These are phyloP conservation scores for Pseudogymnoascus sp. DNA, from an alignment of 2,329 filamentous ascomycete genomes.

Conservation along the genomic window DNA sequence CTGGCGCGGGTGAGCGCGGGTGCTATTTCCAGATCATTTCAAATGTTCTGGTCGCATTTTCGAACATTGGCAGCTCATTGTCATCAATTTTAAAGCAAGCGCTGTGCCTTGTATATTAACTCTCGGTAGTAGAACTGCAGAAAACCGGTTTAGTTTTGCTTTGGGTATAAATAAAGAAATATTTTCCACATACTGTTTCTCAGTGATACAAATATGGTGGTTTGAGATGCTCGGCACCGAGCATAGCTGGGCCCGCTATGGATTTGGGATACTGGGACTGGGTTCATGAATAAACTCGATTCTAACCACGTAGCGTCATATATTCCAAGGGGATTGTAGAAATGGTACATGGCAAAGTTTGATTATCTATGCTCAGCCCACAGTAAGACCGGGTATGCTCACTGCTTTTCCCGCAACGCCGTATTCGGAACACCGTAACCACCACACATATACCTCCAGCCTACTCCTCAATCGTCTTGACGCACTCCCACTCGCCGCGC, in stretches of 20 bases:
- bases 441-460: not conserved
- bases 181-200: not conserved
- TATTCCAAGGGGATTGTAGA: not conserved
- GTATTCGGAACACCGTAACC: slow-evolving; percentile 7
- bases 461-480: slow-evolving; percentile 92
- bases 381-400: slow-evolving; percentile 10
- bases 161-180: not conserved
- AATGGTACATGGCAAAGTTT: slow-evolving; percentile 8
- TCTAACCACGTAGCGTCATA: not conserved
- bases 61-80: not conserved
- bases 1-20: not conserved
- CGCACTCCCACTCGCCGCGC: slow-evolving; percentile 91
- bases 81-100: not conserved
- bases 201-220: not conserved
- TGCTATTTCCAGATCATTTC: not conserved
- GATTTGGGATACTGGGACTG: not conserved
- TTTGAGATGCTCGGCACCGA: not conserved
- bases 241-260: not conserved
- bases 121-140: not conserved
- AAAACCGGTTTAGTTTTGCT: not conserved
- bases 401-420: slow-evolving; percentile 13
- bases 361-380: slow-evolving; percentile 9
- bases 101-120: not conserved
- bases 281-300: not conserved
- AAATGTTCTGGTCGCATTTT: slow-evolving; percentile 2